Base-by-base conservation (phyloP, 2,329 filamentous ascomycete species). In the Neocucurbitaria cava region DNA sequence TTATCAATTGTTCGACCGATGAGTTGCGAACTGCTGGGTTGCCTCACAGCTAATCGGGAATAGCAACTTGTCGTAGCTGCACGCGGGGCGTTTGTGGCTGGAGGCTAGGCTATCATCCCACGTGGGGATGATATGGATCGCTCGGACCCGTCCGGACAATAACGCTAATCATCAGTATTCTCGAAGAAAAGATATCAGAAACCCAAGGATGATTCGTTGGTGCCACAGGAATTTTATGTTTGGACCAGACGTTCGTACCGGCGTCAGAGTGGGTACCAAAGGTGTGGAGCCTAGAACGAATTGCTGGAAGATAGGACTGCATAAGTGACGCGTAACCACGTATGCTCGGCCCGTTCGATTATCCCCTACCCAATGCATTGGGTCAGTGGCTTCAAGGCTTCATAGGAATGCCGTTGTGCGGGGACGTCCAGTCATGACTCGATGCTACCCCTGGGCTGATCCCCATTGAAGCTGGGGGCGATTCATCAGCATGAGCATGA, bases 401-500 rank as follows among this genome's bases (percentile, higher is more conserved):
- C 15, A 50, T 50, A n/a, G n/a, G 23, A 15, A 38, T 42, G 18
- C 40, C 40, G 31, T 44, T 50, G 10, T 51, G 48, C 18, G 46
- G 44, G 21, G 43, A 54, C 43, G 10, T 48, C 47, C 46, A 52
- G 35, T 46, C 49, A 35, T 54, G 44, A 48, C 40, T 54, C 20
- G 40, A 17, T 21, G 26, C 26, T 31, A 52, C 18, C 36, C 42
- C 46, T 50, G 58, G 42, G 46, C 49, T 54, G 35, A 46, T 20
- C 13, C 33, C 31, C 38, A 44, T 40, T 9, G 13, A 13, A n/a
- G 44, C 18, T 20, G 48, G 33, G 18, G 51, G 55, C 23, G 46
- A 46, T 26, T 58, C 47, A 20, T 54, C 49, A 10, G 54, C 46
- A 39, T 58, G 43, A 24, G 48, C 41, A 18, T 46, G 42, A 31